phyloP scores from a whole-genome alignment of 768 basidiomycete species.

The Hortiboletus flavorubellus region DNA sequence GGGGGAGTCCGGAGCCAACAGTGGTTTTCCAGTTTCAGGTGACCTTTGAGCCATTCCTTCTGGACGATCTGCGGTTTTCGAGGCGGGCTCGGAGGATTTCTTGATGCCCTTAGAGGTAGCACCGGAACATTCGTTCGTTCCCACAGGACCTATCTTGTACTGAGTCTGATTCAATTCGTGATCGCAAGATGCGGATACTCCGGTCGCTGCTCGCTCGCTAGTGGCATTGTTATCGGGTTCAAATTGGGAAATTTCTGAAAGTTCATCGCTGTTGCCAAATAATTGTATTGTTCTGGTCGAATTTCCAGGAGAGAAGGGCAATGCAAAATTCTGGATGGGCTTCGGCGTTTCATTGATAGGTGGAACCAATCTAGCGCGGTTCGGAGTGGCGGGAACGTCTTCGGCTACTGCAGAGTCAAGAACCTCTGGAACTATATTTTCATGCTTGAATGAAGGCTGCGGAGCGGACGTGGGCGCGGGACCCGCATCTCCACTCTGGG shows the following conservation, averaged over 20 bases:
- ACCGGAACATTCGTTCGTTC: slow-evolving; percentile 12
- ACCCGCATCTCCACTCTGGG: not conserved
- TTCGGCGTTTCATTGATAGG: not conserved
- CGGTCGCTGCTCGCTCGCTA: not conserved
- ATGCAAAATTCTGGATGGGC: not conserved
- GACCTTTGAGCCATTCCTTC: not conserved
- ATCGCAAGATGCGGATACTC: not conserved
- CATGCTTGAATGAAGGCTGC: not conserved
- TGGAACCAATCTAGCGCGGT: not conserved
- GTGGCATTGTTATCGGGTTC: slow-evolving; percentile 7
- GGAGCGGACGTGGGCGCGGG: not conserved
- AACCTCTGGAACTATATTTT: not conserved
- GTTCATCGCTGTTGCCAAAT: slow-evolving; percentile 22
- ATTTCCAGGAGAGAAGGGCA: not conserved
- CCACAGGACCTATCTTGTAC: not conserved
- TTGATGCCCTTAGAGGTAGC: not conserved
- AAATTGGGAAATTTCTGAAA: slow-evolving; percentile 36
- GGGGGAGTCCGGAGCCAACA: slow-evolving; percentile 5
- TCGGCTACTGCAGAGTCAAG: not conserved
- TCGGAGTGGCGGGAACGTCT: not conserved
- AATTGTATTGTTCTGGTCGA: not conserved
- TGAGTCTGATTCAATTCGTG: not conserved
- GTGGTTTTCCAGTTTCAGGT: not conserved
- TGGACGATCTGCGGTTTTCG: not conserved
- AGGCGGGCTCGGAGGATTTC: not conserved